Base-by-base conservation (phyloP, 148 eudicot species). In the Amaranthus cruentus region DNA sequence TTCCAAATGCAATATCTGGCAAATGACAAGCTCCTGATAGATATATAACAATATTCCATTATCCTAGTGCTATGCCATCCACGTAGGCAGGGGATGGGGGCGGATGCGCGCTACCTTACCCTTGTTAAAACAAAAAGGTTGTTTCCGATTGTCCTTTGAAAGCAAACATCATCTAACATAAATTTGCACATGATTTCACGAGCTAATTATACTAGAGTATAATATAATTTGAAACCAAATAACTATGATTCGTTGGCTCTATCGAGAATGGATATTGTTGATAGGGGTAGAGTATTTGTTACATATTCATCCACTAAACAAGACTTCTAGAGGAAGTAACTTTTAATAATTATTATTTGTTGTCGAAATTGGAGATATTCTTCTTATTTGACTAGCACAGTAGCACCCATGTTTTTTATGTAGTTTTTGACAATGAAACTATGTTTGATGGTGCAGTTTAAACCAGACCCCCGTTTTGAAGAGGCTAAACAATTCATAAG, bases 401-500 rank as follows among this genome's bases (percentile, higher is more conserved):
- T 28, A 18, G 18, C 18, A 18, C 18, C 9, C 54, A 71, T 52
- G 49, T 12, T 7, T 6, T 11, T 55, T 21, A 6, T 50, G 5
- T 68, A 18, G 63, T 3, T 18, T 61, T 28, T 76, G 28, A 49
- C 62, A 9, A 28, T 68, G 7, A 72, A 68, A n/a, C 7, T 53
- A 9, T 58, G 62, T 58, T 28, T 72, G 65, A 49, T 70, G 71
- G 59, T 69, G 81, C 86, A 95, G 99, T 95, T 91, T 81, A 95
- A 95, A 78, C 94, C 94, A 46, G 99, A 95, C 80, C 97, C 92
- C 54, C 86, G 98, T 50, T 93, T 85, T 76, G 98, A 93, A 81
- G 99, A 95, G 82, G 97, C 96, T 69, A 95, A 88, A 76, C 84
- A 90, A 53, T 88, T 82, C 75, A 85, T 95, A 63, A 90, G 91